Base-by-base conservation (phyloP, 306 rosid species). In the Corylus avellana region DNA sequence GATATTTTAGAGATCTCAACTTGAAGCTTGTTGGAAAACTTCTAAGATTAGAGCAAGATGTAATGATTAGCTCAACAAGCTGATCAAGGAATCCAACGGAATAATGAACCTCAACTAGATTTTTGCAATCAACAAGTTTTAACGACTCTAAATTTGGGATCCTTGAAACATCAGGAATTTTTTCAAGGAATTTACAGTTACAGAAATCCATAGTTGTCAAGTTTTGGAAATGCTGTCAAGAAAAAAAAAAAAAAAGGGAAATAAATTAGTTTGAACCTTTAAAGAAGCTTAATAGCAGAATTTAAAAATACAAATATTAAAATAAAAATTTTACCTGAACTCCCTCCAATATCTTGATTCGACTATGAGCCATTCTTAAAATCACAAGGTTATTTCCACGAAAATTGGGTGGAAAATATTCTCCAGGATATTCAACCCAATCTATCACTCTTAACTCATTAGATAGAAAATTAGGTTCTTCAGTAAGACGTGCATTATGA, bases 361-460 rank as follows among this genome's bases (percentile, higher is more conserved):
- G 48, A 62, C 89, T 84, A 18, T 54, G 2, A 2, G 74, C 79
- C 78, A 88, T n/a, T 11, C 54, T 57, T 70, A 88, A 79, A 5
- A 35, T 78, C 68, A 50, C 78, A 70, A 86, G 88, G 35, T 82
- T 51, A 55, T 20, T 64, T 16, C 87, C 85, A 74, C 74, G 68
- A 80, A 88, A 82, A 72, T 68, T 70, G 10, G 72, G 61, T 0
- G 88, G 90, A 12, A 86, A 66, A 77, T 57, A 39, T 54, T 79
- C 25, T 42, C 67, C 80, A 2, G 84, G 88, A 79, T 64, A 79
- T 46, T 66, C 75, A 32, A 47, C 64, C 91, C 91, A 88, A 12
- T 75, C 72, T 42, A 88, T 82, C 55, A 82, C 8, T 76, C 82
- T 85, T 74, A 88, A 78, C 77, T 72, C 61, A 27, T 78, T 66